phyloP scores from a whole-genome alignment of 2,329 filamentous ascomycete species.

The Blastomyces parvus region DNA sequence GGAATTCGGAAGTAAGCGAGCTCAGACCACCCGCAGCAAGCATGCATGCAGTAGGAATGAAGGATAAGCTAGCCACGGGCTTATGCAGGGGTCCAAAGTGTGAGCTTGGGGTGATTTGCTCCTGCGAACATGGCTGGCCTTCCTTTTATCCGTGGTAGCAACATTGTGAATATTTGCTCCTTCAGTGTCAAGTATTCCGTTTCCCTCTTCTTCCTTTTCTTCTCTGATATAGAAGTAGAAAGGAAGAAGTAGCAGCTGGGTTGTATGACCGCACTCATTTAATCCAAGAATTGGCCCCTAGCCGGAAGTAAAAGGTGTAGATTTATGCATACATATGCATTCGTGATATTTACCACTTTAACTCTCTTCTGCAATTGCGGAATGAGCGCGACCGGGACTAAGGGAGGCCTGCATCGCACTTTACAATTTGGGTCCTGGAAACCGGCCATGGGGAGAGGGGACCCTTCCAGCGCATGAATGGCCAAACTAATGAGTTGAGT shows the following conservation, averaged over 20 bases:
- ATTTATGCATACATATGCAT: background rate
- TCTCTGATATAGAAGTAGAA: no score
- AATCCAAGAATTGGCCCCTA: background rate
- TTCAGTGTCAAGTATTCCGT: background rate
- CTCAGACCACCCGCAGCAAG: background rate
- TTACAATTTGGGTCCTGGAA: slow-evolving; percentile 2
- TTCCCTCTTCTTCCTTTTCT: background rate
- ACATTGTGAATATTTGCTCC: background rate
- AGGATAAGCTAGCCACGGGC: background rate
- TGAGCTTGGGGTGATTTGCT: background rate
- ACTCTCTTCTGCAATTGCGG: background rate
- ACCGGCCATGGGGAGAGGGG: background rate
- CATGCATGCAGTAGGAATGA: background rate
- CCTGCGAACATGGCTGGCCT: background rate
- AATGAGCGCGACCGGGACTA: background rate
- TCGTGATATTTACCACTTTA: background rate
- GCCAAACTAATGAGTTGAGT: background rate
- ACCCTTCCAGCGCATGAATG: background rate
- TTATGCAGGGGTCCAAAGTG: slow-evolving; percentile 1
- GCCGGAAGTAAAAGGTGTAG: background rate
- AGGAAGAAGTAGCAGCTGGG: background rate
- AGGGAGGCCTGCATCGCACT: background rate
- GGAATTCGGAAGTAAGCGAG: background rate
- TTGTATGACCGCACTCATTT: background rate
- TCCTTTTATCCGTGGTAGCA: background rate